A percentile compares a stretch with the other conserved stretches of the same genome.
Conservation (phyloP, 1,284 basidiomycete species). For the Ganoderma lingzhi region DNA sequence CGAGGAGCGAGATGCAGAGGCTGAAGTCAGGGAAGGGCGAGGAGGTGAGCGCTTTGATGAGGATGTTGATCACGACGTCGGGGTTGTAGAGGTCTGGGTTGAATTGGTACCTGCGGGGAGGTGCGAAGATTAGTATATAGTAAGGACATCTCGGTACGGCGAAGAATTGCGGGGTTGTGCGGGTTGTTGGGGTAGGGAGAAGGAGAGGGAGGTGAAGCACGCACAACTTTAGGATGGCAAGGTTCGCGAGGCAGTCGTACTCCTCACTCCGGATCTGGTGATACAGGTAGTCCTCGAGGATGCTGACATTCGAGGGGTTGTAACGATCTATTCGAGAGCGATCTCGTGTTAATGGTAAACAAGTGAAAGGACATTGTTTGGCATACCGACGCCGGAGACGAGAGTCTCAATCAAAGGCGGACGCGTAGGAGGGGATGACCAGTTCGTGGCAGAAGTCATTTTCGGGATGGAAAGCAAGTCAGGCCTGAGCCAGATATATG, state of each 20-base stretch:
- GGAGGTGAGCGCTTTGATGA: conserved; percentile 89
- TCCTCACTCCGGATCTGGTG: conserved; percentile 90
- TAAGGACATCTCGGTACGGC: background rate
- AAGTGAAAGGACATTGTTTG: conserved; percentile 20
- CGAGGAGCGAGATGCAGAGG: conserved; percentile 90
- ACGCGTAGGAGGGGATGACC: conserved; percentile 76
- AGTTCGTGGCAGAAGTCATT: conserved; percentile 58
- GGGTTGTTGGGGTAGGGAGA: background rate
- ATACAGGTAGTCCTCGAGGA: conserved; percentile 95
- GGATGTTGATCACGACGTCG: conserved; percentile 93
- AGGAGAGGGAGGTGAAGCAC: conserved; percentile 21
- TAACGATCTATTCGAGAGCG: conserved; percentile 77
- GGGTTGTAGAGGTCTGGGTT: conserved; percentile 94
- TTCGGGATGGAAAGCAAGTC: background rate
- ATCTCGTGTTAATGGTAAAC: background rate
- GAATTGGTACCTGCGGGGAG: conserved; percentile 85
- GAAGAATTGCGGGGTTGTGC: conserved; percentile 4
- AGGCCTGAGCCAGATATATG: background rate
- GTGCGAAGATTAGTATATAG: background rate
- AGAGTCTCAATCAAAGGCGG: conserved; percentile 90
- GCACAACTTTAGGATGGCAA: conserved; percentile 88
- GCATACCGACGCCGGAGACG: conserved; percentile 90
- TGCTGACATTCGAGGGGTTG: conserved; percentile 92
- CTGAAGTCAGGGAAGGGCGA: conserved; percentile 92
- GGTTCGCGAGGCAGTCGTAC: conserved; percentile 94